Evolutionary conservation across 495 filamentous ascomycete genomes (phyloP).

Genomic region (Talaromyces borbonicus): DNA sequence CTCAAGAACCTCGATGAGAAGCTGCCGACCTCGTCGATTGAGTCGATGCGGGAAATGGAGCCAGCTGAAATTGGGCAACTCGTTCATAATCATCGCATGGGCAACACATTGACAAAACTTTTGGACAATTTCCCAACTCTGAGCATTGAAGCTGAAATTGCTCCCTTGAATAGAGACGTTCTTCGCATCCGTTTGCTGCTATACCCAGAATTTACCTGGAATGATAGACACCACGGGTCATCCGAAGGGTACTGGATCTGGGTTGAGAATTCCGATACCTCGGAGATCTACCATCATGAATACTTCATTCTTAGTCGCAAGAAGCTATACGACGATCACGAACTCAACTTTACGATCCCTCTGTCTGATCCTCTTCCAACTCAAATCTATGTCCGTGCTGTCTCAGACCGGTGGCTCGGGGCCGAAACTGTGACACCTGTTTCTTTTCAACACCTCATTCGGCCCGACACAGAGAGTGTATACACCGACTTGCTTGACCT

Average conservation of each 20-base stretch:
- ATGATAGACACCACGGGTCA: conserved; percentile 85
- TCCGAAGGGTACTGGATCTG: conserved; percentile 97
- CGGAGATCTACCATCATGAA: conserved; percentile 96
- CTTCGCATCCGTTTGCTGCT: conserved; percentile 76
- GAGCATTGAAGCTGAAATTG: conserved; percentile 84
- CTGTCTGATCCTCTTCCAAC: conserved; percentile 83
- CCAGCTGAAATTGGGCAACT: conserved; percentile 79
- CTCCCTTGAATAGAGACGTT: conserved; percentile 90
- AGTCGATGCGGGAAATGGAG: conserved; percentile 85
- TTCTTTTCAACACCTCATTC: conserved; percentile 95
- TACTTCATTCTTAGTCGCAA: conserved; percentile 84
- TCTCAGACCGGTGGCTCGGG: conserved; percentile 93
- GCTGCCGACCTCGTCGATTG: conserved; percentile 59
- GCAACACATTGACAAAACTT: conserved; percentile 65
- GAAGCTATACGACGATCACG: conserved; percentile 88
- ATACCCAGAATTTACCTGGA: conserved; percentile 89
- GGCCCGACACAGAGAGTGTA: conserved; percentile 93
- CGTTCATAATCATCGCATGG: conserved; percentile 84
- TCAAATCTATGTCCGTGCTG: conserved; percentile 89
- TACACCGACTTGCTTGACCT: conserved; percentile 91
- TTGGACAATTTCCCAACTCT: conserved; percentile 89
- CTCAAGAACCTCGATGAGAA: conserved; percentile 74
- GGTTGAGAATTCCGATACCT: conserved; percentile 97
- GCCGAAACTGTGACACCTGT: conserved; percentile 93
- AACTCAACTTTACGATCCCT: conserved; percentile 96